These are phyloP conservation scores for Pythium dissotocum DNA, from an alignment of 352 stramenopile genomes.

Conservation along the genomic window DNA sequence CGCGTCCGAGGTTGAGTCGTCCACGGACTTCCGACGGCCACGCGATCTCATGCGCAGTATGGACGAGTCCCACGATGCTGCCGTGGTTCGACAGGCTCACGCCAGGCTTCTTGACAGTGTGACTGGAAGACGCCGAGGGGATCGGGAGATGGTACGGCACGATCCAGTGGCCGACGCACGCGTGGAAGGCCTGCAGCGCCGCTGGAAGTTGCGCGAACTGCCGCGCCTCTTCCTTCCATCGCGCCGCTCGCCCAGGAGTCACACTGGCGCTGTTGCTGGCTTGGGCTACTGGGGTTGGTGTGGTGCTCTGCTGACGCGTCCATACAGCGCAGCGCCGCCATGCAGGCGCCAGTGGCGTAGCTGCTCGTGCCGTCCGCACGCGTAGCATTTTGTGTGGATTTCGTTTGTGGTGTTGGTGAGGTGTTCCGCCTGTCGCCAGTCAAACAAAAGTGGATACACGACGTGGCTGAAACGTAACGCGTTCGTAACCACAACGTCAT, in stretches of 20 bases:
- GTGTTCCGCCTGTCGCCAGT: neutral
- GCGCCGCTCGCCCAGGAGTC: too few relatives aligned
- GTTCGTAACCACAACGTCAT: neutral
- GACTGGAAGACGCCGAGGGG: neutral
- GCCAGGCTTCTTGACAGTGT: neutral
- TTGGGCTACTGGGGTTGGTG: neutral
- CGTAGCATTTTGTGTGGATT: neutral
- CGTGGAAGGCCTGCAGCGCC: conserved; percentile 18
- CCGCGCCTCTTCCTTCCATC: neutral
- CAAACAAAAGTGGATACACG: neutral
- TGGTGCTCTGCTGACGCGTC: neutral
- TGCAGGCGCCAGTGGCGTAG: neutral
- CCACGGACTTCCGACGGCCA: neutral
- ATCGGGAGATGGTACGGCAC: conserved; percentile 21
- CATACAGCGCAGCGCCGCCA: neutral
- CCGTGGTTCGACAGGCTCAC: neutral
- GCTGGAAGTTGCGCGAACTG: conserved; percentile 1
- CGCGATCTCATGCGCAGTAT: neutral
- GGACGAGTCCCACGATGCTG: neutral
- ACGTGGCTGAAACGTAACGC: neutral
- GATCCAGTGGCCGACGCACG: conserved; percentile 16
- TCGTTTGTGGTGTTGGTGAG: neutral
- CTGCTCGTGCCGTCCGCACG: too few relatives aligned
- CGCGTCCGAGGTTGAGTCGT: conserved; percentile 13
- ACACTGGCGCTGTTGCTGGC: neutral